These are phyloP conservation scores for Orbilia brochopaga DNA, from an alignment of 2,329 filamentous ascomycete species.

Conservation along the genomic window DNA sequence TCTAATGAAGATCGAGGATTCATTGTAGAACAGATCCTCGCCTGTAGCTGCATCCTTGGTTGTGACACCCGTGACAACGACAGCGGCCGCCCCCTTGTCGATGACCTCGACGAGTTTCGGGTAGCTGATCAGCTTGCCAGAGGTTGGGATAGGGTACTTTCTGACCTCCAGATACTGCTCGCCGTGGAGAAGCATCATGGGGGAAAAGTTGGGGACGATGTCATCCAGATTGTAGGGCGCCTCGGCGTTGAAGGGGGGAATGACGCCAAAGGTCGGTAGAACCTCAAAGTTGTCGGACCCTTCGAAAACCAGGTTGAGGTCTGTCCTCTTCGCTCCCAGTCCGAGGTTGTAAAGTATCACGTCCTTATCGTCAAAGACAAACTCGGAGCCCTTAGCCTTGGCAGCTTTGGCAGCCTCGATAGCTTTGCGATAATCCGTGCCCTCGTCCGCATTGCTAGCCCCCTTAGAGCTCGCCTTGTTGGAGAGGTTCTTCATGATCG, in stretches of 20 bases:
- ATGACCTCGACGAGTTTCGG: slow-evolving; percentile 88
- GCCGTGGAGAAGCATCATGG: slow-evolving; percentile 98
- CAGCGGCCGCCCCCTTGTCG: slow-evolving; percentile 89
- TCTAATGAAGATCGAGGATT: slow-evolving; percentile 88
- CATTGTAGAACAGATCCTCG: slow-evolving; percentile 95
- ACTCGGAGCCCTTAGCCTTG: slow-evolving; percentile 75
- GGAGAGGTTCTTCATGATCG: slow-evolving; percentile 81
- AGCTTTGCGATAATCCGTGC: slow-evolving; percentile 67
- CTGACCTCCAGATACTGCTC: slow-evolving; percentile 97
- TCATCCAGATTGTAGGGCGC: slow-evolving; percentile 79
- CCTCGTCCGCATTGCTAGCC: slow-evolving; percentile 61
- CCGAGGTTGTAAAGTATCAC: slow-evolving; percentile 95
- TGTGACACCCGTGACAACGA: slow-evolving; percentile 78
- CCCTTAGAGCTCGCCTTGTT: slow-evolving; percentile 67
- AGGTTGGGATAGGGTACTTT: slow-evolving; percentile 88
- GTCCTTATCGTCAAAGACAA: slow-evolving; percentile 83
- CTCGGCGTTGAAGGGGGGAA: slow-evolving; percentile 87
- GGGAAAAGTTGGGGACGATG: slow-evolving; percentile 92
- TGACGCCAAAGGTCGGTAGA: slow-evolving; percentile 91
- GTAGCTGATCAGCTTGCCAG: slow-evolving; percentile 75
- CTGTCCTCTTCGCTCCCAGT: slow-evolving; percentile 85
- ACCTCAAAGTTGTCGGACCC: slow-evolving; percentile 90
- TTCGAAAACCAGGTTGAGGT: slow-evolving; percentile 88
- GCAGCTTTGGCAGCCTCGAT: slow-evolving; percentile 78
- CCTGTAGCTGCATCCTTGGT: slow-evolving; percentile 85